Conservation (phyloP, 2,329 filamentous ascomycete species). For the Boeremia lycopersici region DNA sequence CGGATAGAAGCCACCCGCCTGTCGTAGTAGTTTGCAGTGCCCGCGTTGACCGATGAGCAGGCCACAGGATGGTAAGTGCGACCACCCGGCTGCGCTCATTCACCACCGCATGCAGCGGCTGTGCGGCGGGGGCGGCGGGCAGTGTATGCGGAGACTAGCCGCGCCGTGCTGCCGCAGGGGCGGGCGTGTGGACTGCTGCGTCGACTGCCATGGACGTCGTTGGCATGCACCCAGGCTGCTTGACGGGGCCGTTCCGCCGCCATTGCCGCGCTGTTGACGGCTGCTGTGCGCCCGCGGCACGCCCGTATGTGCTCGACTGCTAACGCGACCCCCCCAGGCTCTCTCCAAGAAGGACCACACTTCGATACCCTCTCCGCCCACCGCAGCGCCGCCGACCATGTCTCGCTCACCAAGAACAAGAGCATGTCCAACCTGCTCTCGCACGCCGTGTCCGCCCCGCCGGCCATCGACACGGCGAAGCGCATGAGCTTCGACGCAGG, state of each 20-base stretch:
- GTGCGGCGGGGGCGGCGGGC: constrained; percentile 1
- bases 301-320: constrained; percentile 29
- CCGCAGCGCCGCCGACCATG: constrained; percentile 36
- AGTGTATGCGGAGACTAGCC: neutral
- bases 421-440: constrained; percentile 56
- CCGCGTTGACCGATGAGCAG: constrained; percentile 17
- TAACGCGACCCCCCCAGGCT: constrained; percentile 42
- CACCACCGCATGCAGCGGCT: constrained; percentile 10
- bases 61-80: constrained; percentile 19
- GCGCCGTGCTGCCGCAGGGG: neutral
- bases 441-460: constrained; percentile 39
- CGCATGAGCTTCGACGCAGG: constrained; percentile 80
- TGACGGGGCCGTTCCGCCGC: neutral
- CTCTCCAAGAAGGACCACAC: constrained; percentile 41
- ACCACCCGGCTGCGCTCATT: constrained; percentile 1
- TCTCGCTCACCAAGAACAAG: constrained; percentile 55
- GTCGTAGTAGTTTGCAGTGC: constrained; percentile 11
- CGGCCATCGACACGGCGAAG: constrained; percentile 61
- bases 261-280: too few relatives aligned
- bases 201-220: neutral
- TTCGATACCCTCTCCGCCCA: constrained; percentile 27
- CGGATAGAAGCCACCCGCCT: constrained; percentile 3
- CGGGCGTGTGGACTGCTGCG: neutral
- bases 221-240: neutral
- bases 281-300: neutral